Evolutionary conservation across 1,284 basidiomycete species (phyloP), one percentile per base, ranked within the genome.

Genomic region (Trichosporon ovoides): DNA sequence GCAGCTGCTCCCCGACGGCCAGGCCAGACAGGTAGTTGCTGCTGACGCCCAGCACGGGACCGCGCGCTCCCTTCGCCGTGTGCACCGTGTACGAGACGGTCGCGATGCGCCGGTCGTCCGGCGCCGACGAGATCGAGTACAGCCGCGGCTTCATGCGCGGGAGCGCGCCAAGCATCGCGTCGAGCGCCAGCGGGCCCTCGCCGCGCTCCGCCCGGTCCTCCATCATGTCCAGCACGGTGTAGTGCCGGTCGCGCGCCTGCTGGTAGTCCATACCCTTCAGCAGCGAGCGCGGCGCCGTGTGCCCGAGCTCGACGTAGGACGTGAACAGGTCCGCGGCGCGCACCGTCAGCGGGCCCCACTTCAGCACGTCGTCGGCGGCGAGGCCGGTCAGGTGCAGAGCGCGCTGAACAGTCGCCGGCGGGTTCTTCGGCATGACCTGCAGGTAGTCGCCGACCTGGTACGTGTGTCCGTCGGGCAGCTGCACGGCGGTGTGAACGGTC

Each of bases 101-200:
- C 14, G 78, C 80, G 43, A 75, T 77, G 3, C 81, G 71, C 61
- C 81, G 76, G 75, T 77, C 78, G 16, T 82, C 71, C 1, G 81
- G 81, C 0, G 81, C 81, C 6, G 81, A 82, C 2, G 81, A 81
- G 63, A 82, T 83, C 1, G 81, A 82, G 68, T 83, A 83, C 67
- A 82, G 80, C 7, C 78, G 62, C n/a, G 82, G 66, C 28, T 77
- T 62, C 62, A 83, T 74, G 46, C 77, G 72, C 2, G 75, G 64
- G 62, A 80, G 70, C 20, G 68, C 63, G 19, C 81, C 81, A 34
- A 83, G 72, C 48, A 83, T 73, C 59, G 81, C 68, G 65, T 80
- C 81, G 57, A 81, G 62, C 14, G 80, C 73, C 59, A 73, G 73
- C 6, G 68, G 68, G 10, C 78, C 68, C 11, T 68, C 59, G 28